Conservation (phyloP, 352 stramenopile genomes). For the Vaucheria bursata region DNA sequence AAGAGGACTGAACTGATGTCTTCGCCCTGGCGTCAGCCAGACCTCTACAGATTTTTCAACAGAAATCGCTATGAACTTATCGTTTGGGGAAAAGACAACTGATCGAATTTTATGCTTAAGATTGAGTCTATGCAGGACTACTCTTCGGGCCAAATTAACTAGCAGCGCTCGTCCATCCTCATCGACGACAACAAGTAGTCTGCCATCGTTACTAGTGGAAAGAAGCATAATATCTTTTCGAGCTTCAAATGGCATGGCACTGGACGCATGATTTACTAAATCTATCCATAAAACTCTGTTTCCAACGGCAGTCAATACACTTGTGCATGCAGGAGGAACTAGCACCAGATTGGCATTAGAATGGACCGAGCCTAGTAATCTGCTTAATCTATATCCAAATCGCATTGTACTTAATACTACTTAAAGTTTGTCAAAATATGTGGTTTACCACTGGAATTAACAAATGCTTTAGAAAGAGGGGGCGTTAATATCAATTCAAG, state of each 20-base stretch:
- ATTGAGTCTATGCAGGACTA: constrained; percentile 83
- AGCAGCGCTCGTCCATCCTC: constrained; percentile 74
- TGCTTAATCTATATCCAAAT: constrained; percentile 64
- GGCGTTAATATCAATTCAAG: too few relatives aligned
- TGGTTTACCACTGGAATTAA: too few relatives aligned
- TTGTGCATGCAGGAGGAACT: constrained; percentile 76
- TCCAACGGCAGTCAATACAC: constrained; percentile 75
- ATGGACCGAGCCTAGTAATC: constrained; percentile 83
- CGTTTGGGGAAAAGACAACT: constrained; percentile 73
- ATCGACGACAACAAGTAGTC: constrained; percentile 71
- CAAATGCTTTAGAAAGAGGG: too few relatives aligned
- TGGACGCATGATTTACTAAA: constrained; percentile 56
- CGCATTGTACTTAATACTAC: constrained; percentile 43
- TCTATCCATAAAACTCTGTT: constrained; percentile 84
- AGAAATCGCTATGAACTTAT: constrained; percentile 72
- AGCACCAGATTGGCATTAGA: constrained; percentile 83
- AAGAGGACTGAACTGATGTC: constrained; percentile 79
- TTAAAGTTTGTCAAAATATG: too few relatives aligned
- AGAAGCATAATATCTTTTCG: constrained; percentile 69
- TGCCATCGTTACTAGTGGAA: constrained; percentile 65
- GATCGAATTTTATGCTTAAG: constrained; percentile 75
- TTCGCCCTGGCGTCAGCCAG: constrained; percentile 69
- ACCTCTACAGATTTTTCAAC: constrained; percentile 80
- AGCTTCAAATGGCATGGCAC: constrained; percentile 77
- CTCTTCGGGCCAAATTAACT: constrained; percentile 71